These are phyloP conservation scores for Kondoa malvinella DNA, from an alignment of 768 basidiomycete species.

Conservation along the genomic window DNA sequence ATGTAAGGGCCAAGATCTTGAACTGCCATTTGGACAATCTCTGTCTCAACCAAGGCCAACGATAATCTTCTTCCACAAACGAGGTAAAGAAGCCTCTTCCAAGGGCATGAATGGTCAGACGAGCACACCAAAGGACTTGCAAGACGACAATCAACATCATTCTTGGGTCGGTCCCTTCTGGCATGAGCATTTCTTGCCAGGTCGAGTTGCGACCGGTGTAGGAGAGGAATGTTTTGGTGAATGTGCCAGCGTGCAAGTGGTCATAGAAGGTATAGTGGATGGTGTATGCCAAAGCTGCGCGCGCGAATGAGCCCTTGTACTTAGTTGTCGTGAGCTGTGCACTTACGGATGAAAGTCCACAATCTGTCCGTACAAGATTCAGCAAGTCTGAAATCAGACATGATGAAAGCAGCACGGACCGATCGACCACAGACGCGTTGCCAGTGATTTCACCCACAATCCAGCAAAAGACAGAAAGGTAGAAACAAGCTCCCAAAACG, in stretches of 20 bases:
- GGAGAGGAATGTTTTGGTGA: background rate
- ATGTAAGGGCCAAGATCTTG: background rate
- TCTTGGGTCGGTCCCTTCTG: conserved; percentile 20
- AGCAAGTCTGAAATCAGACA: background rate
- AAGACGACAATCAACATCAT: conserved; percentile 27
- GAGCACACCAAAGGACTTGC: conserved; percentile 29
- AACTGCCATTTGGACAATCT: background rate
- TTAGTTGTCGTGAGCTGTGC: background rate
- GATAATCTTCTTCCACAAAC: conserved; percentile 36
- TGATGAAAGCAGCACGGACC: background rate
- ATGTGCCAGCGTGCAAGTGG: conserved; percentile 10
- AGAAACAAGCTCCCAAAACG: conserved; percentile 9
- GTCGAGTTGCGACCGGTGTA: background rate
- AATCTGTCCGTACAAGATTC: conserved; percentile 39
- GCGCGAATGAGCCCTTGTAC: background rate
- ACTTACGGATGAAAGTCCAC: conserved; percentile 54
- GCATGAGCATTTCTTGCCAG: conserved; percentile 5
- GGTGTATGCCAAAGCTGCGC: conserved; percentile 45
- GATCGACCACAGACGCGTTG: conserved; percentile 10
- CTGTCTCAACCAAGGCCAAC: background rate
- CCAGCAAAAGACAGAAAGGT: conserved; percentile 6
- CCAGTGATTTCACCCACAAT: conserved; percentile 12
- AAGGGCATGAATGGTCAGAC: conserved; percentile 65
- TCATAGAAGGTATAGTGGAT: conserved; percentile 53
- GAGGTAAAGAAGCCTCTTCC: conserved; percentile 61